Conservation (phyloP, 225 moss, liverwort and hornwort species). For the Lunularia cruciata region DNA sequence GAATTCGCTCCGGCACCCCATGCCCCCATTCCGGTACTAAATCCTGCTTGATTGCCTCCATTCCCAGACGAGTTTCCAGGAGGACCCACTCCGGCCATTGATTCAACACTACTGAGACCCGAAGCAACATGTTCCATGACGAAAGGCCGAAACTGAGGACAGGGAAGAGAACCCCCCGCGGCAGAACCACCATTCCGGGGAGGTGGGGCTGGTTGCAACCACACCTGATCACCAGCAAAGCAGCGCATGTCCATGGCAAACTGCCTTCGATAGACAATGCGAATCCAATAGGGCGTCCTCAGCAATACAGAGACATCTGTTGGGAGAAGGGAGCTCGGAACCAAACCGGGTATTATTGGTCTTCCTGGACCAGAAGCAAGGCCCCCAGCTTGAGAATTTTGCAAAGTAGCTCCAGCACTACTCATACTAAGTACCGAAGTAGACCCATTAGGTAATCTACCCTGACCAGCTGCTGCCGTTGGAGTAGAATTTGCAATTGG, state of each 20-base stretch:
- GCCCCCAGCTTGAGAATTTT: constrained; percentile 55
- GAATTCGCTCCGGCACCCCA: constrained; percentile 34
- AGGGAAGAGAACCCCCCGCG: constrained; percentile 75
- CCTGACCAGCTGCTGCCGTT: constrained; percentile 41
- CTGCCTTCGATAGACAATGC: constrained; percentile 89
- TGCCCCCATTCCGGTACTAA: constrained; percentile 24
- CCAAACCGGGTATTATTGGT: constrained; percentile 63
- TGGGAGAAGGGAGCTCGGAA: constrained; percentile 87
- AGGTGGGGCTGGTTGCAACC: constrained; percentile 96
- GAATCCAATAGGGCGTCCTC: constrained; percentile 86
- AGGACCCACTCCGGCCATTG: constrained; percentile 42
- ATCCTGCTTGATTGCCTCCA: constrained; percentile 22
- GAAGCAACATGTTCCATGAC: constrained; percentile 83
- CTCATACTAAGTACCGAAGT: constrained; percentile 39
- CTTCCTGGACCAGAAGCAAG: constrained; percentile 71
- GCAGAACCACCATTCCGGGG: constrained; percentile 54
- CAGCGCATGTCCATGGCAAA: constrained; percentile 98
- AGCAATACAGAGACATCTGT: constrained; percentile 92
- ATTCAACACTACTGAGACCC: constrained; percentile 67
- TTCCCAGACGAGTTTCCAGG: constrained; percentile 21
- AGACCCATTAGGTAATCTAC: constrained; percentile 48
- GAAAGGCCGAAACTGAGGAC: constrained; percentile 97
- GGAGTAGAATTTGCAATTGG: constrained; percentile 40
- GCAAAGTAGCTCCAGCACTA: constrained; percentile 38
- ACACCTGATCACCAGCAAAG: constrained; percentile 91